Evolutionary conservation across 2,329 filamentous ascomycete species (phyloP).

Genomic region (Uncinocarpus reesii): DNA sequence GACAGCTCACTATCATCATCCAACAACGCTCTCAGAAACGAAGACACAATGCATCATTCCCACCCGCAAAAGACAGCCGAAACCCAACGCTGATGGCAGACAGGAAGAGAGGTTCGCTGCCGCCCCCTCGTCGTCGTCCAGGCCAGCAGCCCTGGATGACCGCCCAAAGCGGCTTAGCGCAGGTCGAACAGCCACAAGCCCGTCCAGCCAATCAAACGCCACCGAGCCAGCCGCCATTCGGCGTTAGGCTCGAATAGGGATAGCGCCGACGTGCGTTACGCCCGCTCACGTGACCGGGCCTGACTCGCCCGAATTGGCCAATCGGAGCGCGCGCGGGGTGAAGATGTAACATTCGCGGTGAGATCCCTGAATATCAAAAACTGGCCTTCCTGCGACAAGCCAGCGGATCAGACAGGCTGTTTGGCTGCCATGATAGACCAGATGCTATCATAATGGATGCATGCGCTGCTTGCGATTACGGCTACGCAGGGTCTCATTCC

Average conservation of each 20-base stretch:
- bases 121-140: not conserved
- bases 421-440: slow-evolving; percentile 4
- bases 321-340: not conserved
- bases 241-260: not conserved
- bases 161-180: not conserved
- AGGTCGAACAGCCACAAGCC: not conserved
- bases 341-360: slow-evolving; percentile 1
- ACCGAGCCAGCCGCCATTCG: not conserved
- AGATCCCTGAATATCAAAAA: slow-evolving; percentile 3
- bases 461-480: not conserved
- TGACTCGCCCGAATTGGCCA: not conserved
- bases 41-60: not conserved
- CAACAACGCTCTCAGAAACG: not conserved
- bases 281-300: not conserved
- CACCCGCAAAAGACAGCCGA: too few relatives aligned
- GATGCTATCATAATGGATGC: slow-evolving; percentile 6
- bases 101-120: too few relatives aligned
- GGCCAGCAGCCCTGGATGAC: too few relatives aligned
- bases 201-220: not conserved
- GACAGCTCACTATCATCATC: not conserved
- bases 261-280: not conserved
- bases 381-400: not conserved
- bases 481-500: not conserved
- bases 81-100: too few relatives aligned
- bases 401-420: not conserved